Base-by-base conservation (phyloP, 2,329 filamentous ascomycete genomes). In the Elsinoe fawcettii region DNA sequence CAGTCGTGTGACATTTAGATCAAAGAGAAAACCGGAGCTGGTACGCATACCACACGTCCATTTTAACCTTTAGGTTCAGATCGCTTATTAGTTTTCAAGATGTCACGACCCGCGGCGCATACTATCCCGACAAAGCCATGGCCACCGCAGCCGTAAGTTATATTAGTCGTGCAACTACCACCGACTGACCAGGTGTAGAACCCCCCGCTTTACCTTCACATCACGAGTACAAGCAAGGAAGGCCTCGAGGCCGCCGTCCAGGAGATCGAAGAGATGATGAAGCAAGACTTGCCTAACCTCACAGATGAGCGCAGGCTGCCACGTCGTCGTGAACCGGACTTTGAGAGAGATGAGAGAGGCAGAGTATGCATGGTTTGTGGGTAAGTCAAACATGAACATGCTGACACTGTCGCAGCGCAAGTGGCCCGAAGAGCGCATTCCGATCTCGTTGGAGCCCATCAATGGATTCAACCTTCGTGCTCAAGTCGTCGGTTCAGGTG, bases 11-110 rank as follows among this genome's bases (percentile, higher is more conserved):
- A 84, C 75, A 87, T 88, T 68, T 91, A 99, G 93, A 99, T 99
- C 70, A 95, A 96, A 86, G 92, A 96, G 79, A 90, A 96, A 70
- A 97, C 92, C 85, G 93, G 93, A 82, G 92, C 93, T 81, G 93
- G 93, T 99, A 99, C 85, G 91, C 83, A 79, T 76, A 77, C 75
- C 74, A 67, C 71, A 72, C 74, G 56, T 63, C 66, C 72, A 71
- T 71, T 65, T 58, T 46, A 34, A 60, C 53, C 22, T 56, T 66
- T 74, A 73, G 73, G 77, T 76, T n/a, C 73, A 73, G 69, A 73
- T 76, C 81, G 77, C 81, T 84, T 77, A 83, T 81, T 69, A 77
- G 70, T 77, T 71, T 74, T 74, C 11, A 90, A 97, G 93, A 99
- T 91, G 90, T 99, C 80, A 99, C 93, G 51, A 97, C 92, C 59